Evolutionary conservation across 2,329 filamentous ascomycete genomes (phyloP).

Genomic region (Colletotrichum sp.): DNA sequence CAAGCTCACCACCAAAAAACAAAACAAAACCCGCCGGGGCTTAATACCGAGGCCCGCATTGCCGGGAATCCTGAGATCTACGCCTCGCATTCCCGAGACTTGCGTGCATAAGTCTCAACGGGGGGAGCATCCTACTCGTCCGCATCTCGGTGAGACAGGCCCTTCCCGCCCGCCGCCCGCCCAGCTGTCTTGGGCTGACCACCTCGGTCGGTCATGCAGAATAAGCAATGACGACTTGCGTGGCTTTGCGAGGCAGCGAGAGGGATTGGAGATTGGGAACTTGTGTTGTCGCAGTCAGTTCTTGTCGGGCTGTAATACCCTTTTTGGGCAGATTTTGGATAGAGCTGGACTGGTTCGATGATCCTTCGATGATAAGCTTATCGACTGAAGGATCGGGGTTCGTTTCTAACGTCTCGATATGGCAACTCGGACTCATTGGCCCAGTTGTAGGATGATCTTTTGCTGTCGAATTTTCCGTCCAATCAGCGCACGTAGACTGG

Average conservation of each 20-base stretch:
- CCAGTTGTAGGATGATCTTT: not conserved
- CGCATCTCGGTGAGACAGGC: not conserved
- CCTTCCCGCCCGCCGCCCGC: not conserved
- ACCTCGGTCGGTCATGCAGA: conserved; percentile 4
- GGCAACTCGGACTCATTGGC: not conserved
- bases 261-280: not conserved
- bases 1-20: not conserved
- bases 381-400: not conserved
- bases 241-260: not conserved
- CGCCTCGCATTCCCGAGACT: conserved; percentile 17
- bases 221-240: conserved; percentile 9
- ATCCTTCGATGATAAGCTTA: not conserved
- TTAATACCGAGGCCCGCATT: conserved; percentile 18
- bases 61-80: conserved; percentile 8
- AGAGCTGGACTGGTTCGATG: not conserved
- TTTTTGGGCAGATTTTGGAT: not conserved
- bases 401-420: not conserved
- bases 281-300: not conserved
- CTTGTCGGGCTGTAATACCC: not conserved
- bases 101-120: conserved; percentile 4
- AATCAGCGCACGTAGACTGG: not conserved
- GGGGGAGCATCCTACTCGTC: conserved; percentile 9
- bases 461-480: not conserved
- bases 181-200: not conserved
- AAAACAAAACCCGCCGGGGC: not conserved